Percentiles rank a stretch among this genome's conserved stretches.
Evolutionary conservation across 164 flowering plant genomes (phyloP).

Genomic region (Cinnamomum chago): DNA sequence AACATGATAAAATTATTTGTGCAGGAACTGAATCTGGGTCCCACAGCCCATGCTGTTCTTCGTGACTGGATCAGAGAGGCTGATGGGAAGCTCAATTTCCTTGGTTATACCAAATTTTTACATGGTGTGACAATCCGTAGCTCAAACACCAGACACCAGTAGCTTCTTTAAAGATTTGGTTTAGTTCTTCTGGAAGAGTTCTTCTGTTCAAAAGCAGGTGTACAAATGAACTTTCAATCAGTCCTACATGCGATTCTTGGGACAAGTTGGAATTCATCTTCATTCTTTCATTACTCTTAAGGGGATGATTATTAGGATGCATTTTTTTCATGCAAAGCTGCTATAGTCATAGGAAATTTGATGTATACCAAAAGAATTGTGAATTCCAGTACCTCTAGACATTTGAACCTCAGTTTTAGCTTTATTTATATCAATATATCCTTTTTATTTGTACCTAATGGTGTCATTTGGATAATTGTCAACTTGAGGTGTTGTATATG

Average conservation of each 20-base stretch:
- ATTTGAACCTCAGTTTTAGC: too few species aligned
- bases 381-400: neutral
- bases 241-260: neutral
- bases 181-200: neutral
- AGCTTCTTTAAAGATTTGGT: constrained; percentile 12
- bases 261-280: neutral
- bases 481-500: too few species aligned
- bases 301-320: neutral
- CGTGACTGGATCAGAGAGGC: constrained; percentile 72
- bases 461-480: too few species aligned
- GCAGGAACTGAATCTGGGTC: constrained; percentile 86
- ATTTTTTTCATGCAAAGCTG: neutral
- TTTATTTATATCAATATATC: too few species aligned
- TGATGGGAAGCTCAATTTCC: constrained; percentile 78
- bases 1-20: constrained; percentile 1
- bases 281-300: neutral
- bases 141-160: constrained; percentile 55
- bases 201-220: neutral
- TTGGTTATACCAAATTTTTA: constrained; percentile 83
- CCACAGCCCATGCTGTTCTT: constrained; percentile 54
- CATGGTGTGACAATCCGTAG: constrained; percentile 82
- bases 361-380: neutral
- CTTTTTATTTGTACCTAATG: too few species aligned
- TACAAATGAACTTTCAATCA: neutral
- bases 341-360: neutral